Evolutionary conservation across 2,329 filamentous ascomycete species (phyloP), one percentile per base, ranked within the genome.

Genomic region (Metarhizium robertsii): DNA sequence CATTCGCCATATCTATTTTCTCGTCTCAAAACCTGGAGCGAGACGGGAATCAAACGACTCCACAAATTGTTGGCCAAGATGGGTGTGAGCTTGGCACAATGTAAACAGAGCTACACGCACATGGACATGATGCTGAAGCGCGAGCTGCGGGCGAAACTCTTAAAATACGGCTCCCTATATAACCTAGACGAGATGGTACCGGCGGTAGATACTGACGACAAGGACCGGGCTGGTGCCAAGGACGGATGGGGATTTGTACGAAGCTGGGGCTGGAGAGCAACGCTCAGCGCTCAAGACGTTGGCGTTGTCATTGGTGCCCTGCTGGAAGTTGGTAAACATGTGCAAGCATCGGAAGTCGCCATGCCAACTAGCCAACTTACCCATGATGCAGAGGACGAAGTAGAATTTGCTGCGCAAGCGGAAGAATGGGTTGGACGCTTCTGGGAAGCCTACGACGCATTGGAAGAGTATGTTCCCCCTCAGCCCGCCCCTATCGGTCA

Each of bases 61-160:
- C 90, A 96, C 70, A 97, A 97, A 67, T 80, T 99, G 0, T 79
- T 99, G 2, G 94, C 94, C 47, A 99, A 97, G 71, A 99, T 99
- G 92, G 94, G 94, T 36, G 89, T 99, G 55, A 95, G 90, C 65
- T 76, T 97, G 42, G 87, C 87, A 5, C 92, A 99, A 72, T 96
- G 92, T 73, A 92, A 90, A 64, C 94, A 97, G 71, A 92, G 85
- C 67, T 99, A 97, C 68, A 90, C 91, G 0, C 94, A 99, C 70
- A 97, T 99, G 92, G 92, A 97, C 71, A 95, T 96, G 85, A 86
- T 95, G 70, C 76, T 99, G 38, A 99, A 97, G 72, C 86, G 90
- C 5, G 89, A 90, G 34, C 74, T 97, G 34, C 85, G 92, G 46
- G 83, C 89, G 50, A 90, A 95, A 57, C 79, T 99, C 2, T 78